Percentiles rank a stretch among this genome's conserved stretches.
Evolutionary conservation across 1,284 basidiomycete species (phyloP).

Genomic region (Waitea zeae): DNA sequence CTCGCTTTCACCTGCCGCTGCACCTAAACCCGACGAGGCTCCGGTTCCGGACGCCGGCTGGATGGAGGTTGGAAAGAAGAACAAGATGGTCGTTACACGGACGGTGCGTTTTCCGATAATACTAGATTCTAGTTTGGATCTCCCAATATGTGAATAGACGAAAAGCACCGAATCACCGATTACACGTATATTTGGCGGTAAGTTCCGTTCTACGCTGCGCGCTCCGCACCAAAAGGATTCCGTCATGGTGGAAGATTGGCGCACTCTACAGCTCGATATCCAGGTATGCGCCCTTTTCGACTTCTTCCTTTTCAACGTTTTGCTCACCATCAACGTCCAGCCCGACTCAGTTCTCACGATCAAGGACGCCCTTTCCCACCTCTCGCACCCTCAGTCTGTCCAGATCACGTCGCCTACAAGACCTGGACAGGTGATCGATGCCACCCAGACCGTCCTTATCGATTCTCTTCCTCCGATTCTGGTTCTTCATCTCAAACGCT

Average conservation of each 20-base stretch:
- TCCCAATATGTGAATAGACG: conserved; percentile 24
- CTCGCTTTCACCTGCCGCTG: conserved; percentile 18
- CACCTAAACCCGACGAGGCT: conserved; percentile 18
- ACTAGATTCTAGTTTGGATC: neutral
- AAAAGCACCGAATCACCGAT: conserved; percentile 78
- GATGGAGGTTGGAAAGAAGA: conserved; percentile 89
- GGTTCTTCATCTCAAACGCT: conserved; percentile 86
- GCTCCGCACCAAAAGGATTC: conserved; percentile 78
- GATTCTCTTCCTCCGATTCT: conserved; percentile 78
- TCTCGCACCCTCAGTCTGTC: conserved; percentile 72
- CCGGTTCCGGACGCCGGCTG: conserved; percentile 47
- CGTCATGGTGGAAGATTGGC: conserved; percentile 85
- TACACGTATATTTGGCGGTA: conserved; percentile 86
- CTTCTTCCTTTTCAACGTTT: neutral
- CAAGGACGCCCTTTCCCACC: conserved; percentile 67
- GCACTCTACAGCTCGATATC: conserved; percentile 81
- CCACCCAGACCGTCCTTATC: conserved; percentile 77
- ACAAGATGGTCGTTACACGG: conserved; percentile 70
- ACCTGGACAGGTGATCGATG: conserved; percentile 53
- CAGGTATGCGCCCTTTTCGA: conserved; percentile 42
- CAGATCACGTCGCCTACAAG: conserved; percentile 48
- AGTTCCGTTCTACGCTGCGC: conserved; percentile 75
- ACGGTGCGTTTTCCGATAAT: conserved; percentile 29
- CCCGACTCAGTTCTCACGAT: conserved; percentile 64
- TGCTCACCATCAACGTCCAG: conserved; percentile 16